Conservation (phyloP, 108 stramenopile genomes). For the Skeletonema costatum region DNA sequence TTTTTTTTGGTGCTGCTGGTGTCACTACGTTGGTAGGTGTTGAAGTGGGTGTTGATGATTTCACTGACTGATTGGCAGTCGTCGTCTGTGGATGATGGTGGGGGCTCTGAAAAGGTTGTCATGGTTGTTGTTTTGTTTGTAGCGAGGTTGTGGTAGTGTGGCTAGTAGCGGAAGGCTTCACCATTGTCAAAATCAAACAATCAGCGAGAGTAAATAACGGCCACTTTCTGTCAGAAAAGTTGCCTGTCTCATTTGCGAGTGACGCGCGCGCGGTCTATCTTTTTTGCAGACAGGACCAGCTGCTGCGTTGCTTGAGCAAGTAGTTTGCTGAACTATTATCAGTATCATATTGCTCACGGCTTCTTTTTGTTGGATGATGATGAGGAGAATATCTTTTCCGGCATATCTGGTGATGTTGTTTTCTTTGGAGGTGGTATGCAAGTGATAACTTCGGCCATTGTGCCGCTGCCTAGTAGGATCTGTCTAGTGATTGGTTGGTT, state of each 20-base stretch:
- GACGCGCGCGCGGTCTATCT: no score
- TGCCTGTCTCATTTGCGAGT: no score
- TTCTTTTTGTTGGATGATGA: slow-evolving; percentile 11
- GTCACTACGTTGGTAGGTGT: slow-evolving; percentile 29
- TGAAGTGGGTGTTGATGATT: slow-evolving; percentile 34
- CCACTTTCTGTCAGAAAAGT: no score
- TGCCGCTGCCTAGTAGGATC: slow-evolving; percentile 28
- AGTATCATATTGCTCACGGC: no score
- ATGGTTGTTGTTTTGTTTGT: neutral
- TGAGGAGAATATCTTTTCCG: slow-evolving; percentile 9
- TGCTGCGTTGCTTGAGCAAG: no score
- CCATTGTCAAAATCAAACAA: no score
- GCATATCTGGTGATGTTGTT: neutral
- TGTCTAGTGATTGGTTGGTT: slow-evolving; percentile 11
- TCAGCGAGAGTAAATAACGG: no score
- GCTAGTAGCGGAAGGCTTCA: no score
- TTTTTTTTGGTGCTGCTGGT: neutral
- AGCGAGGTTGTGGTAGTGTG: no score
- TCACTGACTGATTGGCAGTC: slow-evolving; percentile 8
- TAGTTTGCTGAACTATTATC: no score
- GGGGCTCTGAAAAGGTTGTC: neutral
- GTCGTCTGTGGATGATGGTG: neutral
- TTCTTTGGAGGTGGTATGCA: slow-evolving; percentile 13
- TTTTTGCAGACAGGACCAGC: no score
- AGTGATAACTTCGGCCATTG: slow-evolving; percentile 33